A percentile compares a stretch with the other conserved stretches of the same genome.
These are phyloP conservation scores for Digitaria exilis DNA, from an alignment of 202 grass and related monocot genomes.

Conservation along the genomic window DNA sequence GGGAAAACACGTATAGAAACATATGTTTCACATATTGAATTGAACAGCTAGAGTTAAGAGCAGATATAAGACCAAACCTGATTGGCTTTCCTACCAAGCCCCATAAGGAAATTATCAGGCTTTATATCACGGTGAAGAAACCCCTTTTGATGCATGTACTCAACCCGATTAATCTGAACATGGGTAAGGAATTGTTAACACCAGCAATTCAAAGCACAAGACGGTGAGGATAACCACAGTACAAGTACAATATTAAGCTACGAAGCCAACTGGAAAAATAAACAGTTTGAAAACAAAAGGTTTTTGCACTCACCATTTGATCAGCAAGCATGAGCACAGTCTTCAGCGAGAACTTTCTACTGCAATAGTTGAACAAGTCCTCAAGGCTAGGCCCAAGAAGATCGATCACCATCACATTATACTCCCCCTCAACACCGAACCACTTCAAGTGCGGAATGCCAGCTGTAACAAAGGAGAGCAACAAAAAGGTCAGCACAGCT, in stretches of 20 bases:
- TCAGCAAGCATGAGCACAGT: constrained; percentile 98
- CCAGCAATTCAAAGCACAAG: neutral
- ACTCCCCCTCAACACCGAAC: constrained; percentile 94
- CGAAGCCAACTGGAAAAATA: neutral
- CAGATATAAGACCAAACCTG: constrained; percentile 60
- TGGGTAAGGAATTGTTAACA: neutral
- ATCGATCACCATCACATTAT: constrained; percentile 99
- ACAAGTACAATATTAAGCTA: neutral
- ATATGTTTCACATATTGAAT: neutral
- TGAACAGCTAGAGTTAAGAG: neutral
- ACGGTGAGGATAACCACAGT: neutral
- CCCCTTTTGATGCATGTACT: constrained; percentile 94
- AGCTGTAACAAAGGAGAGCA: constrained; percentile 47
- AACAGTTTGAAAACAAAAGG: neutral
- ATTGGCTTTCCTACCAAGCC: constrained; percentile 97
- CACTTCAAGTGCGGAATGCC: constrained; percentile 94
- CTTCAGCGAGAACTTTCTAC: constrained; percentile 89
- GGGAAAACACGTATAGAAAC: neutral
- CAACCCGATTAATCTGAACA: constrained; percentile 85
- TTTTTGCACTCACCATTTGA: constrained; percentile 69
- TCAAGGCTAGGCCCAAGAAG: constrained; percentile 96
- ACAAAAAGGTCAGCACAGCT: constrained; percentile 17
- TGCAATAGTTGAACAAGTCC: constrained; percentile 98
- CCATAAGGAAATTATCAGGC: constrained; percentile 97
- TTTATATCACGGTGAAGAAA: constrained; percentile 99